These are phyloP conservation scores for Sabuloglossum arenarium DNA, from an alignment of 495 filamentous ascomycete species.

Conservation along the genomic window DNA sequence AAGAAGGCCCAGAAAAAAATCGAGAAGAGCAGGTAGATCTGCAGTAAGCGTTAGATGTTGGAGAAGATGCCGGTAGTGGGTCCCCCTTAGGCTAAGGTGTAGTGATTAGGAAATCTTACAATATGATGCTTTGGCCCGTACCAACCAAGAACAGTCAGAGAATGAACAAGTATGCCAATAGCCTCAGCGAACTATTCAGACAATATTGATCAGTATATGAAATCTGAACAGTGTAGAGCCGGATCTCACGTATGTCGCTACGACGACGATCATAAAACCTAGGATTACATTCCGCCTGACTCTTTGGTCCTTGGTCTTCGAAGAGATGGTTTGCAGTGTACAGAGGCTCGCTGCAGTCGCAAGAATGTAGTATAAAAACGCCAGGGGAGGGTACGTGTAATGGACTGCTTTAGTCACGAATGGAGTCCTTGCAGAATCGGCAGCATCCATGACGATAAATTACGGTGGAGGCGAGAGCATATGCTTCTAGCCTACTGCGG, in stretches of 20 bases:
- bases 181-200: not conserved
- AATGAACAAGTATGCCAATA: not conserved
- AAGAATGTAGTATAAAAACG: not conserved
- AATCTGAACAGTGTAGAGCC: not conserved
- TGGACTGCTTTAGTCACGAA: not conserved
- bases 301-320: not conserved
- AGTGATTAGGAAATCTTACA: not conserved
- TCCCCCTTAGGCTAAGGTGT: not conserved
- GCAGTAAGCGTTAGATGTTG: not conserved
- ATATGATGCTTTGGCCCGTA: not conserved
- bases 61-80: not conserved
- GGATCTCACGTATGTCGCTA: not conserved
- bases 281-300: not conserved
- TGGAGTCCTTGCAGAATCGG: not conserved
- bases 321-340: not conserved
- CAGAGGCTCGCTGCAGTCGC: not conserved
- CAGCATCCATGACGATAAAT: no score
- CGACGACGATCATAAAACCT: not conserved
- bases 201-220: not conserved
- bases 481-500: no score
- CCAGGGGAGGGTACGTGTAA: not conserved
- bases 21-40: slow-evolving; percentile 3
- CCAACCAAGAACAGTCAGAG: not conserved
- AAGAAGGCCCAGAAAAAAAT: slow-evolving; percentile 1
- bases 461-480: no score